phyloP scores from a whole-genome alignment of 768 basidiomycete genomes.

The Sistotremastrum niveocremeum region DNA sequence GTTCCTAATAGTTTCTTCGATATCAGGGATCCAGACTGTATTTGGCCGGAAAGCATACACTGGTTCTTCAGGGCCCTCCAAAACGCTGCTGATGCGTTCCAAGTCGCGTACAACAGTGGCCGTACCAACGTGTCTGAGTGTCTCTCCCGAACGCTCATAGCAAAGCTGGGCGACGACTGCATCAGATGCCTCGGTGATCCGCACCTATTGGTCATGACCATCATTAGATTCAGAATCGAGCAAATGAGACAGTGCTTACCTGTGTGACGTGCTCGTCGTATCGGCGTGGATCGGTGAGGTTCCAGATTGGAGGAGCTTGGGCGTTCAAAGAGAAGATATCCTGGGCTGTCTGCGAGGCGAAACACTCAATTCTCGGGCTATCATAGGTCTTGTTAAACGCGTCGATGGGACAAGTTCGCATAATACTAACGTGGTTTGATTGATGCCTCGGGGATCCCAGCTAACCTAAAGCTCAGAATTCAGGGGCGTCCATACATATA shows the following conservation, averaged over 20 bases:
- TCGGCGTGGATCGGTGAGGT: constrained; percentile 10
- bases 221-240: constrained; percentile 8
- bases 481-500: not conserved
- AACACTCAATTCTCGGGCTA: constrained; percentile 17
- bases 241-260: not conserved
- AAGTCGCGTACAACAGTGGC: constrained; percentile 20
- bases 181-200: constrained; percentile 11
- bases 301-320: constrained; percentile 12
- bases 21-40: not conserved
- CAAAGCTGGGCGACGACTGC: constrained; percentile 16
- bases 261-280: constrained; percentile 10
- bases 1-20: no score
- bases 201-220: constrained; percentile 11
- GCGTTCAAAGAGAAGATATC: constrained; percentile 15
- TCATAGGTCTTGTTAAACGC: not conserved
- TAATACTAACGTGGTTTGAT: constrained; percentile 14
- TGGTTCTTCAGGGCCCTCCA: constrained; percentile 16
- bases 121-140: constrained; percentile 18
- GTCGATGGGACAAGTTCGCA: not conserved
- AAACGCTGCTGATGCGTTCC: constrained; percentile 13
- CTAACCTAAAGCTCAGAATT: constrained; percentile 1
- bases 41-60: constrained; percentile 5
- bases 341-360: constrained; percentile 11
- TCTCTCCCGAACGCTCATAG: constrained; percentile 15
- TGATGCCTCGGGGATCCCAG: constrained; percentile 21